Base-by-base conservation (phyloP, 352 stramenopile genomes). In the Globisporangium nagaii region DNA sequence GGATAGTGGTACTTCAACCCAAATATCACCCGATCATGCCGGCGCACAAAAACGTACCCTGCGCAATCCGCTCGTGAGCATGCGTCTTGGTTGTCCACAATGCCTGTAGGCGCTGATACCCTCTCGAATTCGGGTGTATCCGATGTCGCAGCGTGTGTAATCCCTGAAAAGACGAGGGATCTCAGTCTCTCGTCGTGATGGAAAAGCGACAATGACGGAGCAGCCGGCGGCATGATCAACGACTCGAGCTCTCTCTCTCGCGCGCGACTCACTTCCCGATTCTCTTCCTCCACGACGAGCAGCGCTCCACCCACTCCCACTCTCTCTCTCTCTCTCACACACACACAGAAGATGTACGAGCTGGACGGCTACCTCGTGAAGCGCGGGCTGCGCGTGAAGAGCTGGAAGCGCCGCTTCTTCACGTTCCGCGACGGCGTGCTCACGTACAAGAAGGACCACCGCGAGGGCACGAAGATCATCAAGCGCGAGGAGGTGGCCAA, bases 381-480 rank as follows among this genome's bases (percentile, higher is more conserved):
- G 57, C 74, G 76, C 31, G 73, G 79, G 13, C 70, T 68, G 36
- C 79, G 80, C 48, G 58, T 90, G 53, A 84, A 84, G 60, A 84
- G 59, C 58, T 90, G 79, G 79, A 81, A 82, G 48, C 66, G 70
- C 6, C 74, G 76, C 59, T 90, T 74, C 69, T 87, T 87, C 59
- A 71, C 70, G 36, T 84, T 90, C 42, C 58, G 73, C 30, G 71
- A 84, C 54, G 76, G 79, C 30, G 67, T 79, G 53, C 70, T 90
- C 24, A 65, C 75, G 35, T 75, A 78, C 65, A 79, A 78, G 62
- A 86, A 88, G 57, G 71, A 67, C 42, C 67, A 81, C 36, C 62
- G 67, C 48, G 62, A 69, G 10, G 47, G 45, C 44, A 61, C 69
- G 45, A 79, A 68, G 49, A 54, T 85, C 24, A 53, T 84, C 12